Evolutionary conservation across 805 yeast genomes (phyloP).

Genomic region (Metschnikowia baotianmanensis): DNA sequence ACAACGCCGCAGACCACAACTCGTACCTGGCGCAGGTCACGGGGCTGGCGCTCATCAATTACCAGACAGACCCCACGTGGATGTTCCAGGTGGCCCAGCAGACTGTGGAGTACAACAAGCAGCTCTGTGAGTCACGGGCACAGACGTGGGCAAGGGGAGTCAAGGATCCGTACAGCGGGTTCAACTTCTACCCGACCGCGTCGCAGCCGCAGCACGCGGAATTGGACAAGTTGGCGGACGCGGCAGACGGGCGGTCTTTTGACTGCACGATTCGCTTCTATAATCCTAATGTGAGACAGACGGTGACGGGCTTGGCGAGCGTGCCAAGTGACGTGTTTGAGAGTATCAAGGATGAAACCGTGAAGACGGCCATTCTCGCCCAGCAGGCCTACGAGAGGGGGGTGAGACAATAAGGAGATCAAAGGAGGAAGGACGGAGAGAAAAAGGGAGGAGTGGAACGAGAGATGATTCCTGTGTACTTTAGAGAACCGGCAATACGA

Average conservation of each 20-base stretch:
- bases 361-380: conserved; percentile 55
- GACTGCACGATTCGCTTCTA: conserved; percentile 40
- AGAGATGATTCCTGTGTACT: too few relatives aligned
- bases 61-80: conserved; percentile 71
- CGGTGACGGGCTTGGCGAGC: conserved; percentile 61
- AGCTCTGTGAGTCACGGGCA: conserved; percentile 57
- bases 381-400: conserved; percentile 54
- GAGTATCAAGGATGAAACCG: conserved; percentile 51
- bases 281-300: conserved; percentile 45
- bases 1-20: conserved; percentile 17
- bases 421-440: too few relatives aligned
- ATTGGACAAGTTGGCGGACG: conserved; percentile 24
- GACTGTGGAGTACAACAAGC: conserved; percentile 66
- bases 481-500: too few relatives aligned
- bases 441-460: too few relatives aligned
- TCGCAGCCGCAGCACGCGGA: conserved; percentile 66
- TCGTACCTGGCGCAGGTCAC: conserved; percentile 34
- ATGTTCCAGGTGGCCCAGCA: conserved; percentile 80
- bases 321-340: conserved; percentile 60
- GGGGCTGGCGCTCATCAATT: conserved; percentile 40
- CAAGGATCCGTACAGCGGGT: conserved; percentile 84
- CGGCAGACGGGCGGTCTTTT: conserved; percentile 32
- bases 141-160: conserved; percentile 54
- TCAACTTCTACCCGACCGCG: conserved; percentile 63
- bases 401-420: not conserved